Base-by-base conservation (phyloP, 176 grass and related monocot species). In the Oryza coarctata region DNA sequence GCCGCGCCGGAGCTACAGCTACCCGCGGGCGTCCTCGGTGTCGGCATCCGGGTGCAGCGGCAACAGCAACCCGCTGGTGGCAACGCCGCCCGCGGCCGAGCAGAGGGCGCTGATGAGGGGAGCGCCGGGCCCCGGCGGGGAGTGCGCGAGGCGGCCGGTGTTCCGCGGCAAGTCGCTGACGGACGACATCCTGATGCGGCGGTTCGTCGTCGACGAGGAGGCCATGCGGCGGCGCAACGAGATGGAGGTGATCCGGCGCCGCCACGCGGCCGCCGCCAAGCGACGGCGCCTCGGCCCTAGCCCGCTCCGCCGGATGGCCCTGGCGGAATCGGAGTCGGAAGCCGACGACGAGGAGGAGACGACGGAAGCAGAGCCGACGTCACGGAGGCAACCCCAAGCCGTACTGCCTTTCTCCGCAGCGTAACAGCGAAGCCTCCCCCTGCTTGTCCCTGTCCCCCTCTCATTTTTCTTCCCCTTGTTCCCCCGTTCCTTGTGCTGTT, bases 101-200 rank as follows among this genome's bases (percentile, higher is more conserved):
- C 73, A 75, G 47, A 60, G 71, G 17, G 25, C 55, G 55, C 55
- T 20, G 1, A 84, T 45, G n/a, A 78, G 87, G 26, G 68, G 86
- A 20, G 63, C 32, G 23, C 2, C 29, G 14, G 60, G 38, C 1
- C 15, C 38, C 4, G 40, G 60, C 5, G 61, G 77, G 20, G 76
- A 68, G 17, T 28, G 61, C 77, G 85, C 79, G 28, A 47, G 80
- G 41, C 84, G 91, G 39, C 85, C 87, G 26, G 90, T 94, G 74
- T 99, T 99, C 89, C 79, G 97, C 14, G 97, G 97, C 68, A 99
- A 96, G 88, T 99, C 97, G 28, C 78, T 99, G 80, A 94, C 87
- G 65, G 93, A 99, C 23, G 93, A 99, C 85, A 57, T 86, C 41
- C 45, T 92, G 76, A 99, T 99, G 97, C 88, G 97, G 64, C 89